Evolutionary conservation across 139 green algal species (phyloP).

Genomic region (Chlorella sp.): DNA sequence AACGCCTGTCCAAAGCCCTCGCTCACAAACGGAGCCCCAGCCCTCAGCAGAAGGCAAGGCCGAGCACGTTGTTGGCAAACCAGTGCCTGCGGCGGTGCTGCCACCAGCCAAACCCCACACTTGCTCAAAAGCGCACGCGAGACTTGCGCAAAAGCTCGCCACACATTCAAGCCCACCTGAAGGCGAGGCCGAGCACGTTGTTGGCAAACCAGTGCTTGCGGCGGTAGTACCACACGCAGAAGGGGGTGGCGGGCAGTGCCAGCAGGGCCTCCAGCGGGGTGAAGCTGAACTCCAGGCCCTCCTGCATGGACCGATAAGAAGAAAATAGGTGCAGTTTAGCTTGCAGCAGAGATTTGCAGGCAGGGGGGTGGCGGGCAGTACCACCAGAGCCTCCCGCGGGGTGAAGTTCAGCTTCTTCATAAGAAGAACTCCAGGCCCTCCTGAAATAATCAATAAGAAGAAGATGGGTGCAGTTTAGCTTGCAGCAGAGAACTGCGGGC

Average conservation of each 20-base stretch:
- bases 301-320: not conserved
- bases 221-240: conserved; percentile 87
- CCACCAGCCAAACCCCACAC: not conserved
- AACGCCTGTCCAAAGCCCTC: too few species aligned
- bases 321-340: not conserved
- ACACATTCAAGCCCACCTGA: conserved; percentile 54
- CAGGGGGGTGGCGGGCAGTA: not conserved
- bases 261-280: conserved; percentile 68
- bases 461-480: too few species aligned
- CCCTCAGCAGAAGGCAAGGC: conserved; percentile 57
- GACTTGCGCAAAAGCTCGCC: too few species aligned
- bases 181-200: conserved; percentile 94
- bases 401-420: not conserved
- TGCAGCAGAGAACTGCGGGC: not conserved
- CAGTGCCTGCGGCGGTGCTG: conserved; percentile 83
- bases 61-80: conserved; percentile 96
- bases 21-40: too few species aligned
- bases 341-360: not conserved
- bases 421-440: conserved; percentile 56
- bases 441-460: too few species aligned
- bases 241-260: conserved; percentile 53
- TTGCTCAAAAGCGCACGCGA: too few species aligned
- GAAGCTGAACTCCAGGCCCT: conserved; percentile 54
- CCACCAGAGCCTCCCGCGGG: not conserved
- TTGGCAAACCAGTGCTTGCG: conserved; percentile 97